These are phyloP conservation scores for Scheffersomyces coipomensis DNA, from an alignment of 805 yeast species.

Conservation along the genomic window DNA sequence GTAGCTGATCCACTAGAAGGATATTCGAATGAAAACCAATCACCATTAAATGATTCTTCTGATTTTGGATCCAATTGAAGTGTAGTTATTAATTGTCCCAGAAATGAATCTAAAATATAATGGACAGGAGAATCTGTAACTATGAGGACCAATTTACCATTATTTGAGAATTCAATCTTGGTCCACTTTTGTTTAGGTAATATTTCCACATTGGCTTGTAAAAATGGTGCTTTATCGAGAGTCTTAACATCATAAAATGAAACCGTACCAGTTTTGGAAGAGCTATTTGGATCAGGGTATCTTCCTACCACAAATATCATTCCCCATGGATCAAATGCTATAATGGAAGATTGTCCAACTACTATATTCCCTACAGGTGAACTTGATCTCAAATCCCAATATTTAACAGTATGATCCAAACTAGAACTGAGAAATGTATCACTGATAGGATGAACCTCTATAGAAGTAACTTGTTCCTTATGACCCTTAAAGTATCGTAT, in stretches of 20 bases:
- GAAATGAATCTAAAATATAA: slow-evolving; percentile 67
- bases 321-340: slow-evolving; percentile 84
- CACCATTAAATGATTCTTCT: slow-evolving; percentile 4
- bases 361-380: slow-evolving; percentile 59
- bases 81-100: slow-evolving; percentile 48
- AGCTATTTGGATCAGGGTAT: slow-evolving; percentile 11
- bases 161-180: slow-evolving; percentile 76
- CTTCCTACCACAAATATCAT: slow-evolving; percentile 68
- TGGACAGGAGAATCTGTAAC: slow-evolving; percentile 55
- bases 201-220: slow-evolving; percentile 16
- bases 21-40: slow-evolving; percentile 28
- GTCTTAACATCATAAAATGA: slow-evolving; percentile 62
- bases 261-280: slow-evolving; percentile 26
- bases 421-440: slow-evolving; percentile 68
- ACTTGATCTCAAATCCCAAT: slow-evolving; percentile 82
- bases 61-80: slow-evolving; percentile 11
- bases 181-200: slow-evolving; percentile 44
- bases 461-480: slow-evolving; percentile 65
- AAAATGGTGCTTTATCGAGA: slow-evolving; percentile 59
- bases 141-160: slow-evolving; percentile 63
- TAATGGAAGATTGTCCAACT: slow-evolving; percentile 51
- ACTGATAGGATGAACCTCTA: slow-evolving; percentile 71
- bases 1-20: slow-evolving; percentile 31
- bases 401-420: slow-evolving; percentile 72
- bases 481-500: slow-evolving; percentile 89